These are phyloP conservation scores for Nakazawaea anatomiae DNA, from an alignment of 805 yeast species.

Conservation along the genomic window DNA sequence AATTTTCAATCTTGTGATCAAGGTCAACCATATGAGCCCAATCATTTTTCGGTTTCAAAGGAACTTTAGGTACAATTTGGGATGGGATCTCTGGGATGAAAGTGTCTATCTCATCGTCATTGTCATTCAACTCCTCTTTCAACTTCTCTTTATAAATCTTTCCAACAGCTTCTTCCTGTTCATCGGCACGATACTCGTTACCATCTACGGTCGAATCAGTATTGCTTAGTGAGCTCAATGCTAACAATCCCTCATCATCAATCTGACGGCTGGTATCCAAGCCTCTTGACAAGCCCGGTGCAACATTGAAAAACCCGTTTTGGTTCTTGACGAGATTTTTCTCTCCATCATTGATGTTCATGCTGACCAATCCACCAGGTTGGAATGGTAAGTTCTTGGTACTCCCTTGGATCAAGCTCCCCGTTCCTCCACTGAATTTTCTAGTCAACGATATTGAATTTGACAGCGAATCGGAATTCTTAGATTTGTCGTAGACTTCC, in stretches of 20 bases:
- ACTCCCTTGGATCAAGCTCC: conserved; percentile 54
- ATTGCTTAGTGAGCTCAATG: too few relatives aligned
- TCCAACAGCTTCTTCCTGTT: not conserved
- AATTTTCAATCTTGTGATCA: conserved; percentile 76
- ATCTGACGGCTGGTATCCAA: conserved; percentile 24
- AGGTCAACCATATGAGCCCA: conserved; percentile 97
- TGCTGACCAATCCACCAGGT: conserved; percentile 69
- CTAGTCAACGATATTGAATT: conserved; percentile 73
- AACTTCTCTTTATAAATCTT: not conserved
- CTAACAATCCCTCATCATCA: not conserved
- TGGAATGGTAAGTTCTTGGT: conserved; percentile 79
- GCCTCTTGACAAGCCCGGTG: conserved; percentile 81
- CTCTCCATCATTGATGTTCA: conserved; percentile 26
- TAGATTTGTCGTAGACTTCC: conserved; percentile 53
- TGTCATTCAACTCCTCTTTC: not conserved
- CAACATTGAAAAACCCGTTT: conserved; percentile 73
- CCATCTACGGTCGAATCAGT: too few relatives aligned
- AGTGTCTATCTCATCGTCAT: conserved; percentile 36
- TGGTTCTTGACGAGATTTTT: conserved; percentile 55
- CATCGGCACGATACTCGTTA: not conserved
- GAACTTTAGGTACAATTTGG: conserved; percentile 4
- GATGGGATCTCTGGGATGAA: conserved; percentile 14
- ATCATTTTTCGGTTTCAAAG: conserved; percentile 30
- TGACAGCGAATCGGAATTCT: conserved; percentile 47
- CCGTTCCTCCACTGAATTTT: conserved; percentile 55